These are phyloP conservation scores for Beauveria varroae DNA, from an alignment of 2,329 filamentous ascomycete species.

Conservation along the genomic window DNA sequence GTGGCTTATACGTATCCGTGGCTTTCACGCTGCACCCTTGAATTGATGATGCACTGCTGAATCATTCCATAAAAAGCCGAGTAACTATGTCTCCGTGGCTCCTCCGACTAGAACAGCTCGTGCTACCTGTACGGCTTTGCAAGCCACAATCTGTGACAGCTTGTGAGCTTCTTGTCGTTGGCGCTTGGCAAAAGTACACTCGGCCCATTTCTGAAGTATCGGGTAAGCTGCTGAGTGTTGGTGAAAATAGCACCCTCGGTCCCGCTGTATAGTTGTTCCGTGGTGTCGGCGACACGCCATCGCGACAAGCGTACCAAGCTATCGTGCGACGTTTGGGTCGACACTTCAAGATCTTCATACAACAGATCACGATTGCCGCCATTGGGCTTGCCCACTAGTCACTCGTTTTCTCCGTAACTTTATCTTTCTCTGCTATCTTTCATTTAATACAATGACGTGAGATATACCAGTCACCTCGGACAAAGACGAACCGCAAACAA, in stretches of 20 bases:
- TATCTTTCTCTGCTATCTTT: too few species aligned
- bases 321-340: background rate
- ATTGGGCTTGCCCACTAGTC: background rate
- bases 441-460: background rate
- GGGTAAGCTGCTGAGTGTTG: background rate
- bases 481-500: background rate
- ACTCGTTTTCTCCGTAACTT: background rate
- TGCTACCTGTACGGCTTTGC: background rate
- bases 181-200: background rate
- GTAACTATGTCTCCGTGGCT: too few species aligned
- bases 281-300: background rate
- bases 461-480: background rate
- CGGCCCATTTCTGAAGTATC: background rate
- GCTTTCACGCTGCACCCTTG: too few species aligned
- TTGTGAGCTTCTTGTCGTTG: background rate
- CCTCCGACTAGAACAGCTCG: too few species aligned
- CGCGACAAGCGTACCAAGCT: background rate
- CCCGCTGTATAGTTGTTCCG: constrained; percentile 9
- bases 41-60: too few species aligned
- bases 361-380: background rate
- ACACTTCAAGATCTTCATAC: background rate
- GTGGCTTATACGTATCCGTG: too few species aligned
- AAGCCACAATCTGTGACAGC: background rate
- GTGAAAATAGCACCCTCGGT: background rate
- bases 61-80: too few species aligned